Evolutionary conservation across 1,139 yeast genomes (phyloP).

Genomic region (Lodderomyces orthopsilosis): DNA sequence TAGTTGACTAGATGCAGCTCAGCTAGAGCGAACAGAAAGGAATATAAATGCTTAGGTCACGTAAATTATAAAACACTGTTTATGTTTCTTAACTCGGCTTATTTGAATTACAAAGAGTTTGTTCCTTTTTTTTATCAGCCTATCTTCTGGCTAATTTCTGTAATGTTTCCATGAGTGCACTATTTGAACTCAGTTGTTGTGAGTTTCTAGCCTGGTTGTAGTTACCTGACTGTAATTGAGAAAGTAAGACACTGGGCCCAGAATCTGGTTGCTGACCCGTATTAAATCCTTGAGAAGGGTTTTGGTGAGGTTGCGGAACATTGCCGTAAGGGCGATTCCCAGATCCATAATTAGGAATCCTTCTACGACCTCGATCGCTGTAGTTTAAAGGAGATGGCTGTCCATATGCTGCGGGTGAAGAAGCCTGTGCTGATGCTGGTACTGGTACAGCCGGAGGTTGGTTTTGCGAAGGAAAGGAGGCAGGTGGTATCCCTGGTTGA

Average conservation of each 20-base stretch:
- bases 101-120: not conserved
- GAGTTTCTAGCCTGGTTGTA: constrained; percentile 11
- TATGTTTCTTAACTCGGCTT: not conserved
- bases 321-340: constrained; percentile 9
- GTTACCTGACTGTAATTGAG: constrained; percentile 22
- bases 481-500: constrained; percentile 18
- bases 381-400: constrained; percentile 8
- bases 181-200: constrained; percentile 17
- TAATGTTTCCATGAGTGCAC: constrained; percentile 38
- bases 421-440: not conserved
- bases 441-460: not conserved
- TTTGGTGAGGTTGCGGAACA: constrained; percentile 11
- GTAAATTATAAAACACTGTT: not conserved
- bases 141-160: constrained; percentile 31
- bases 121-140: not conserved
- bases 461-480: constrained; percentile 5
- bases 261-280: not conserved
- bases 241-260: constrained; percentile 28
- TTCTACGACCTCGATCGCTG: constrained; percentile 6
- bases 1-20: constrained; percentile 20
- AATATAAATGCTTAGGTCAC: not conserved
- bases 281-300: not conserved
- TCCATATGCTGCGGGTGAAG: constrained; percentile 10
- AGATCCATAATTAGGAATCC: constrained; percentile 3
- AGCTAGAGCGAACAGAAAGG: not conserved